Evolutionary conservation across 768 basidiomycete species (phyloP), one percentile per base, ranked within the genome.

Genomic region (Leccinum longicurvipes): DNA sequence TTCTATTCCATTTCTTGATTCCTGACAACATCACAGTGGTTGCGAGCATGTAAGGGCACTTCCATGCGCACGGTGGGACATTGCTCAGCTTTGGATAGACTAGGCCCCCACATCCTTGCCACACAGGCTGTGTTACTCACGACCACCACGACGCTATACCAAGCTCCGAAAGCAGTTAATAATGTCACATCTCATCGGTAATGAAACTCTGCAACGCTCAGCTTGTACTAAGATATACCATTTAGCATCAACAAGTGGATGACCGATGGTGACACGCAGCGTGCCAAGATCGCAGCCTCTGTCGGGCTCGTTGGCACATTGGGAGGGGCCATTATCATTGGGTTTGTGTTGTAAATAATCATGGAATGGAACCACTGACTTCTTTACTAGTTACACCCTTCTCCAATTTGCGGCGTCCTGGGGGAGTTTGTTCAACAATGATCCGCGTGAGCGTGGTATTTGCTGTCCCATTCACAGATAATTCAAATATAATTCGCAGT

Each of bases 371-470:
- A 11, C 14, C 11, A 29, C 51, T 55, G 36, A 54, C 36, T 4
- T 19, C 17, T 12, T 42, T 24, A 4, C 17, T 57, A 81, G 81
- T 50, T 60, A 68, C 1, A 61, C 78, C 55, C 77, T 81, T 55
- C 59, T 80, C 52, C 65, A 73, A 25, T 82, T 76, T 66, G 68
- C 79, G 11, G 60, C 75, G 36, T 70, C 73, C 6, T 86, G 82
- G 82, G 86, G 77, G 10, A 71, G 75, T 51, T 60, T 88, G 17
- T 87, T 87, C 74, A 86, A 85, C 60, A 74, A 76, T 45, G 84
- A 86, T 63, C 72, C 73, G 1, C 56, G 72, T 74, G 56, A 48
- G 72, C 67, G 24, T 41, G 45, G 3, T 14, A 17, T 39, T 3
- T 0, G 21, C 15, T n/a, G 14, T 25, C 15, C 28, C 29, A 8